Conservation (phyloP, 2,329 filamentous ascomycete species). For the Fusarium beomiforme region DNA sequence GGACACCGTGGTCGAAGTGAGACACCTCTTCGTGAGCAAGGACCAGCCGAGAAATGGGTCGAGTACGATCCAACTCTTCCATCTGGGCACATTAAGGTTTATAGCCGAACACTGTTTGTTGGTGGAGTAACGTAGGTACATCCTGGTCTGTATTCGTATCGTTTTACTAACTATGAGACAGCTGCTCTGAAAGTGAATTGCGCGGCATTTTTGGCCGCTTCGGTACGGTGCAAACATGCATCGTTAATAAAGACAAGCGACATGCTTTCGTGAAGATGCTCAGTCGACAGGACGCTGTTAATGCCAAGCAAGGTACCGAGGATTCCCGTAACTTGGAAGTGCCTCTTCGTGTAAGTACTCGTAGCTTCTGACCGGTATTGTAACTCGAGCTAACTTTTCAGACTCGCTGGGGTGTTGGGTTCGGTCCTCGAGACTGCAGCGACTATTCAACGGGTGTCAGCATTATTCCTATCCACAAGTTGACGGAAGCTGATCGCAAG, state of each 20-base stretch:
- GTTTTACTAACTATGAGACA: constrained; percentile 50
- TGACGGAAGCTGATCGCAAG: constrained; percentile 96
- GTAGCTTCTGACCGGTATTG: not conserved
- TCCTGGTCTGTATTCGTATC: not conserved
- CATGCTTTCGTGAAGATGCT: constrained; percentile 99
- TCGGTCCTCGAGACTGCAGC: constrained; percentile 95
- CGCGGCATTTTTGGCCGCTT: constrained; percentile 82
- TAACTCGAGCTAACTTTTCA: constrained; percentile 51
- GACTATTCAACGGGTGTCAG: constrained; percentile 94
- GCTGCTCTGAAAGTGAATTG: constrained; percentile 82
- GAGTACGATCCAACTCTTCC: constrained; percentile 81
- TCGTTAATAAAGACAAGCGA: constrained; percentile 97
- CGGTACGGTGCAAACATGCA: constrained; percentile 94
- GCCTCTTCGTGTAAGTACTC: constrained; percentile 72
- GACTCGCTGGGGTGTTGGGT: constrained; percentile 98
- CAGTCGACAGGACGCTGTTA: constrained; percentile 83
- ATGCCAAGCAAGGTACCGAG: constrained; percentile 89
- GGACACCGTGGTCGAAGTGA: constrained; percentile 74
- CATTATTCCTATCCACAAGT: constrained; percentile 88
- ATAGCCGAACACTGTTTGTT: constrained; percentile 95
- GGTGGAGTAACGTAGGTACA: constrained; percentile 86
- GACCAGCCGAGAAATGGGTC: constrained; percentile 71
- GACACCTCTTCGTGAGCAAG: constrained; percentile 57
- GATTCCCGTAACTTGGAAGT: constrained; percentile 76
- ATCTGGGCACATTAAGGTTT: constrained; percentile 84